phyloP scores from a whole-genome alignment of 1,284 basidiomycete genomes.

The Ceratobasidium sp. region DNA sequence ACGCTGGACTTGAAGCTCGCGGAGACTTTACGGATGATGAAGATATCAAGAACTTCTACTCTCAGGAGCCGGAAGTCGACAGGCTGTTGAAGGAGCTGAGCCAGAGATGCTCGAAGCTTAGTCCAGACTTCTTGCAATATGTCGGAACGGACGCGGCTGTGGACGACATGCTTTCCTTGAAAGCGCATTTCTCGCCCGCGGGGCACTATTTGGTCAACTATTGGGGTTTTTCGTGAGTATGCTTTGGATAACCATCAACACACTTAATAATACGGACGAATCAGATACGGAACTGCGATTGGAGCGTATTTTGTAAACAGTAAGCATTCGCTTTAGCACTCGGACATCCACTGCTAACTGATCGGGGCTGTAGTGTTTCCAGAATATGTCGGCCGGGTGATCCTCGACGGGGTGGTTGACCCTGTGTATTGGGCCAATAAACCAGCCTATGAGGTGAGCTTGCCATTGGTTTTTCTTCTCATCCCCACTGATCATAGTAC shows the following conservation, averaged over 20 bases:
- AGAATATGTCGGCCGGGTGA: slow-evolving; percentile 44
- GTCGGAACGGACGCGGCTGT: slow-evolving; percentile 27
- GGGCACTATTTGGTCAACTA: slow-evolving; percentile 43
- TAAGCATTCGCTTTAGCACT: background rate
- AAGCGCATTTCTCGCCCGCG: slow-evolving; percentile 44
- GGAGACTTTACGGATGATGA: background rate
- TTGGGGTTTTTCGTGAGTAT: slow-evolving; percentile 48
- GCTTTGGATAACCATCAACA: slow-evolving; percentile 50
- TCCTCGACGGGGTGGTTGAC: slow-evolving; percentile 47
- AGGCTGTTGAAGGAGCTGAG: background rate
- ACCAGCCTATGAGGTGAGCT: slow-evolving; percentile 20
- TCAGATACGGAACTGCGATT: slow-evolving; percentile 49
- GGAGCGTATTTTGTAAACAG: slow-evolving; percentile 46
- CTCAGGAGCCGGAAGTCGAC: slow-evolving; percentile 10
- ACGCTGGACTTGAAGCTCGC: slow-evolving; percentile 44
- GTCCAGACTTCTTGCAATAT: slow-evolving; percentile 4
- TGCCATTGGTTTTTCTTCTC: too few relatives aligned
- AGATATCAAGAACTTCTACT: slow-evolving; percentile 6
- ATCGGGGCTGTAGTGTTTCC: slow-evolving; percentile 41
- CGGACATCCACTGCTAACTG: too few relatives aligned
- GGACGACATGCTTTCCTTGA: slow-evolving; percentile 46
- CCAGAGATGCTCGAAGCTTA: background rate
- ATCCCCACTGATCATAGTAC: background rate
- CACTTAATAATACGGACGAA: background rate
- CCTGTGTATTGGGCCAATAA: slow-evolving; percentile 13